Evolutionary conservation across 441 rosid genomes (phyloP).

Genomic region (Erodium trifolium): DNA sequence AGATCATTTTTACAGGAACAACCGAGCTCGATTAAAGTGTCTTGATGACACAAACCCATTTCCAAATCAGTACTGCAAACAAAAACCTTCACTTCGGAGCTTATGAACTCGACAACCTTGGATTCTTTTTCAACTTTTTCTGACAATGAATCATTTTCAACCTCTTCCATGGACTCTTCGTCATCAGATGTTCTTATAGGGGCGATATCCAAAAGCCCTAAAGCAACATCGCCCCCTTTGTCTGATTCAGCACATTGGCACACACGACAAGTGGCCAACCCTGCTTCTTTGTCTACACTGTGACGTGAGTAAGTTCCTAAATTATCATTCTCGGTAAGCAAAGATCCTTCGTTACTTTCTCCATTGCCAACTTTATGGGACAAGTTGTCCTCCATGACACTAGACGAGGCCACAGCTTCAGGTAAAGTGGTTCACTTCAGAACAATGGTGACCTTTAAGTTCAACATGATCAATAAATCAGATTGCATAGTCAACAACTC

Average conservation of each 20-base stretch:
- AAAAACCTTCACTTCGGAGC: conserved; percentile 80
- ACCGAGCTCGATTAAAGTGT: conserved; percentile 62
- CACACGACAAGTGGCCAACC: conserved; percentile 71
- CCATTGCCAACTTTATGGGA: conserved; percentile 31
- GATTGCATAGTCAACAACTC: not conserved
- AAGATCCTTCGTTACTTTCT: conserved; percentile 32
- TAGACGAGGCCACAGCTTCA: conserved; percentile 1
- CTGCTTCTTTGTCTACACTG: conserved; percentile 65
- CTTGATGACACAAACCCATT: conserved; percentile 51
- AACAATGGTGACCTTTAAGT: conserved; percentile 15
- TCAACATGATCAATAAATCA: conserved; percentile 10
- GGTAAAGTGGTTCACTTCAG: not conserved
- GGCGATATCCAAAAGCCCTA: conserved; percentile 60
- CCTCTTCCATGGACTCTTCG: conserved; percentile 19
- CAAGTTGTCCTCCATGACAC: conserved; percentile 51
- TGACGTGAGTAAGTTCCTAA: conserved; percentile 33
- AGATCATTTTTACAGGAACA: conserved; percentile 87
- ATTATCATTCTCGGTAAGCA: conserved; percentile 35
- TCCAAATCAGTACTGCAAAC: conserved; percentile 61
- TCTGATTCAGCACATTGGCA: conserved; percentile 92
- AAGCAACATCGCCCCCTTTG: conserved; percentile 69
- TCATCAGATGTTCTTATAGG: conserved; percentile 34
- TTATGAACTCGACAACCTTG: conserved; percentile 53
- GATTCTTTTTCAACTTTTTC: conserved; percentile 36
- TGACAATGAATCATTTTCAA: conserved; percentile 24